phyloP scores from a whole-genome alignment of 345 rosid species.

The Melaleuca alternifolia region DNA sequence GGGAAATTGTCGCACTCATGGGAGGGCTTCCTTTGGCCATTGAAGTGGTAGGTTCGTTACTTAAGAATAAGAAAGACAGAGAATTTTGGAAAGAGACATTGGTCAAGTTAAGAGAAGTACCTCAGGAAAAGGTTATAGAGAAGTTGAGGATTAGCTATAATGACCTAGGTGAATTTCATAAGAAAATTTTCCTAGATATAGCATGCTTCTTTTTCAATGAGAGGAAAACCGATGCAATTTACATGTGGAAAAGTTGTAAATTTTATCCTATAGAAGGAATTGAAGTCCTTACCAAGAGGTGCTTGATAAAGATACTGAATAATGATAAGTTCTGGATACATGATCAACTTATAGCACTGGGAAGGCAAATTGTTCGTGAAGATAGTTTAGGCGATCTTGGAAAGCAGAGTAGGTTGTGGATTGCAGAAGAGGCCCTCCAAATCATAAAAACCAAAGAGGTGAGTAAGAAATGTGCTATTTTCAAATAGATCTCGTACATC shows the following conservation, averaged over 20 bases:
- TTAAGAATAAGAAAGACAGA: background rate
- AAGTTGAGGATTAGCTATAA: background rate
- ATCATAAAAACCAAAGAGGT: background rate
- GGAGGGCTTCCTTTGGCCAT: background rate
- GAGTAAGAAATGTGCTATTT: too few species aligned
- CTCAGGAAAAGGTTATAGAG: background rate
- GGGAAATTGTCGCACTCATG: background rate
- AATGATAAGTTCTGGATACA: background rate
- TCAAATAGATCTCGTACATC: too few species aligned
- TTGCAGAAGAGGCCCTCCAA: background rate
- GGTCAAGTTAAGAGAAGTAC: background rate
- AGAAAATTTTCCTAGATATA: slow-evolving; percentile 1
- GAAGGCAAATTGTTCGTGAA: background rate
- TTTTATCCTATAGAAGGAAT: background rate
- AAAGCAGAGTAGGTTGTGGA: background rate
- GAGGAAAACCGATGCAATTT: background rate
- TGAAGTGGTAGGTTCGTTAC: background rate
- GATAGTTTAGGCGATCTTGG: background rate
- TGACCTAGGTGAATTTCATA: background rate
- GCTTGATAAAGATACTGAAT: background rate
- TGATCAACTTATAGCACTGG: background rate
- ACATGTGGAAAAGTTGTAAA: background rate
- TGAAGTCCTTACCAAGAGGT: background rate
- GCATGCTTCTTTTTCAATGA: background rate
- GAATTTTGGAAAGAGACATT: background rate